Conservation (phyloP, 345 rosid species). For the Chamaenerion angustifolium region DNA sequence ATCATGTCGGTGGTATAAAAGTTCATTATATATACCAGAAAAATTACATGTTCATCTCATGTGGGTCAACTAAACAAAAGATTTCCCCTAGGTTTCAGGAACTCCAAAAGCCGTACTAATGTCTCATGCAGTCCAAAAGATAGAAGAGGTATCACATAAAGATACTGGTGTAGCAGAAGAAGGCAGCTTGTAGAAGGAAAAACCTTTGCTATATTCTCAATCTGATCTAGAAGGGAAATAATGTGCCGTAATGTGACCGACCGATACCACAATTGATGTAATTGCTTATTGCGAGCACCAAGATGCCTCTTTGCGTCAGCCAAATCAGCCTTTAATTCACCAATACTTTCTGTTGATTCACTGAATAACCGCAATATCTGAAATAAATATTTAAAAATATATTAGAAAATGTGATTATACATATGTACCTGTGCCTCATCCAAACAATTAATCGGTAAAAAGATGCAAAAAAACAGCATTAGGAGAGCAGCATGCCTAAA, state of each 20-base stretch:
- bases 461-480: no score
- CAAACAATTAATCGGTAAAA: no score
- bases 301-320: conserved; percentile 75
- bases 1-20: no score
- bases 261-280: conserved; percentile 98
- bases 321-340: conserved; percentile 67
- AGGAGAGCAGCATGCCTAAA: no score
- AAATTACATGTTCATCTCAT: no score
- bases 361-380: conserved; percentile 94
- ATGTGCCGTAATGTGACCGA: conserved; percentile 97
- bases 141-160: background rate
- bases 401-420: no score
- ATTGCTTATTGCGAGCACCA: conserved; percentile 82
- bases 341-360: conserved; percentile 73
- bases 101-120: no score
- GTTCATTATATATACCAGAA: no score
- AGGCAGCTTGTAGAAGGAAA: conserved; percentile 8
- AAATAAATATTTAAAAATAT: background rate
- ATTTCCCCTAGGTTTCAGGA: no score
- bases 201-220: conserved; percentile 98
- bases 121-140: no score
- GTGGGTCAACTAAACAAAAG: no score
- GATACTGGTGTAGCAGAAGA: background rate
- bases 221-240: conserved; percentile 83
- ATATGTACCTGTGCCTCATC: no score